Conservation (phyloP, 495 filamentous ascomycete genomes). For the Acidomyces sp. region DNA sequence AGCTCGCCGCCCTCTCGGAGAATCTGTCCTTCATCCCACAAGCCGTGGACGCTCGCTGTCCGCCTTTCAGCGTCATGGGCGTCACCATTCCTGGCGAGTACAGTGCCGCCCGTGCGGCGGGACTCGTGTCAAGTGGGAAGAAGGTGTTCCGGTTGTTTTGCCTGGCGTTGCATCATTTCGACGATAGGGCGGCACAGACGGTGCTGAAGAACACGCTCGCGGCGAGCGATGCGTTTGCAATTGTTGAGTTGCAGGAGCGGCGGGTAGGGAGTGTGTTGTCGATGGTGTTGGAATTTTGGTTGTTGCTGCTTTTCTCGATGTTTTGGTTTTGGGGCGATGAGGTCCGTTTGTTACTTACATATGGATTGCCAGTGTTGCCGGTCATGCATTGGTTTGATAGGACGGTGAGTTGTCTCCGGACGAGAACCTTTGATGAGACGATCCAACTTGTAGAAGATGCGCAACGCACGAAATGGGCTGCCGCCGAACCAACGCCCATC, state of each 20-base stretch:
- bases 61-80: constrained; percentile 36
- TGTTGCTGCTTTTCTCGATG: constrained; percentile 39
- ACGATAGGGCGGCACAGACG: constrained; percentile 42
- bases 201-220: constrained; percentile 51
- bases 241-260: constrained; percentile 61
- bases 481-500: constrained; percentile 3
- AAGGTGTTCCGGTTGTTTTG: constrained; percentile 54
- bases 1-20: constrained; percentile 35
- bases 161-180: constrained; percentile 67
- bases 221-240: constrained; percentile 53
- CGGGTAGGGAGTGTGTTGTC: constrained; percentile 39
- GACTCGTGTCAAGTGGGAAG: constrained; percentile 13
- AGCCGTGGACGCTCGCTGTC: constrained; percentile 49
- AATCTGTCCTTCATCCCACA: constrained; percentile 42
- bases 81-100: constrained; percentile 9
- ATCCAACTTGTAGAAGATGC: constrained; percentile 35
- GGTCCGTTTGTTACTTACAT: constrained; percentile 49
- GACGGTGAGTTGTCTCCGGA: constrained; percentile 48
- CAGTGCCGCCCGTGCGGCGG: not conserved
- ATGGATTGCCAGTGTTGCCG: constrained; percentile 49
- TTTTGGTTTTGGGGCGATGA: constrained; percentile 49
- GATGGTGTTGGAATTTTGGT: constrained; percentile 39
- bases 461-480: constrained; percentile 1
- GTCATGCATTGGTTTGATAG: constrained; percentile 55
- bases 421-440: constrained; percentile 51